phyloP scores from a whole-genome alignment of 306 rosid species.

The Crataegus laevigata region DNA sequence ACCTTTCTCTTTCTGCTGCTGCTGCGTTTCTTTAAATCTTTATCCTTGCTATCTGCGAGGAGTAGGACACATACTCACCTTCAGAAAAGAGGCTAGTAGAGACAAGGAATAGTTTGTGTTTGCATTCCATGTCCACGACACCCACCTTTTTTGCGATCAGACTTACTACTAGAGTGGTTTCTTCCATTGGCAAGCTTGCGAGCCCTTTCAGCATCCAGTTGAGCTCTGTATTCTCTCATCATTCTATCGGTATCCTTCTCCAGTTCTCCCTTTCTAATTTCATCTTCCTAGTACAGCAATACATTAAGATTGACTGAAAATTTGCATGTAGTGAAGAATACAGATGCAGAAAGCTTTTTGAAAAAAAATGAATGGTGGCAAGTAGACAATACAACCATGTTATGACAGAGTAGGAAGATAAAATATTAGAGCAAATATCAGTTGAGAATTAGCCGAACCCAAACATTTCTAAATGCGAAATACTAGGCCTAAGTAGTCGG shows the following conservation, averaged over 20 bases:
- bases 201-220: conserved; percentile 92
- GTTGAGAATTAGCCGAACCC: neutral
- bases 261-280: conserved; percentile 79
- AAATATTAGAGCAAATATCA: neutral
- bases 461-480: neutral
- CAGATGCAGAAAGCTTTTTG: neutral
- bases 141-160: conserved; percentile 66
- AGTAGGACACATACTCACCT: neutral
- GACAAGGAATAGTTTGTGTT: neutral
- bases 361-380: neutral
- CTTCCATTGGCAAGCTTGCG: conserved; percentile 86
- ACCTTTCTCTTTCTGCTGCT: conserved; percentile 80
- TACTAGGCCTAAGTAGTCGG: neutral
- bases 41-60: conserved; percentile 79
- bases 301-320: neutral
- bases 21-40: conserved; percentile 77
- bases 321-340: neutral
- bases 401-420: neutral
- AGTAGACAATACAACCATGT: neutral
- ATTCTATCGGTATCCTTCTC: conserved; percentile 87
- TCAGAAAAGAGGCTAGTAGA: conserved; percentile 9
- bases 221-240: conserved; percentile 99
- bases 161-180: conserved; percentile 67
- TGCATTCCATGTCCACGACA: conserved; percentile 4
- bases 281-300: conserved; percentile 69